These are phyloP conservation scores for Stemphylium lycopersici DNA, from an alignment of 2,329 filamentous ascomycete genomes.

Conservation along the genomic window DNA sequence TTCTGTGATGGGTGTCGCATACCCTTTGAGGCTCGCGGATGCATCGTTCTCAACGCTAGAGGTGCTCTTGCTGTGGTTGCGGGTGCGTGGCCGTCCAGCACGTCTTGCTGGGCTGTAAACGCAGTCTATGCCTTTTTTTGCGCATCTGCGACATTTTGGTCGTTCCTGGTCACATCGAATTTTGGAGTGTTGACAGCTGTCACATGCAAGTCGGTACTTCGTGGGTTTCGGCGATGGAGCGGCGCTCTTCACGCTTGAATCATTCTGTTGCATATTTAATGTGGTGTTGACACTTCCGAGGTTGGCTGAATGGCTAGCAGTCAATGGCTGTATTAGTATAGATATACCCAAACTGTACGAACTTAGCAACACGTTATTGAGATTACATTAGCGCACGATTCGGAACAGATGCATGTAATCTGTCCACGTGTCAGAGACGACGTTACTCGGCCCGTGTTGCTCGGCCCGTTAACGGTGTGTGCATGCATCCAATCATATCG, in stretches of 20 bases:
- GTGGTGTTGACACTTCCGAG: not conserved
- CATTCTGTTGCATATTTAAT: constrained; percentile 1
- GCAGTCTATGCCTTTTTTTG: constrained; percentile 12
- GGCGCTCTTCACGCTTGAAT: constrained; percentile 4
- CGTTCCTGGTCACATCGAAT: constrained; percentile 11
- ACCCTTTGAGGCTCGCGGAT: not conserved
- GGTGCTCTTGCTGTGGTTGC: constrained; percentile 7
- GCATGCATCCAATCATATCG: too few relatives aligned
- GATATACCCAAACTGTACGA: not conserved
- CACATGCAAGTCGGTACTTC: constrained; percentile 12
- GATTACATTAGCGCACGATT: not conserved
- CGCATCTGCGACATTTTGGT: constrained; percentile 14
- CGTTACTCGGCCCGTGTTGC: not conserved
- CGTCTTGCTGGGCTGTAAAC: constrained; percentile 12
- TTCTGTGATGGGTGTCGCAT: constrained; percentile 1
- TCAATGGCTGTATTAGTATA: not conserved
- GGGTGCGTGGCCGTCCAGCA: constrained; percentile 10
- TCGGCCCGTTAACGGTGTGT: too few relatives aligned
- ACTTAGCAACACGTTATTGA: not conserved
- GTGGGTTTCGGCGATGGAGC: constrained; percentile 1
- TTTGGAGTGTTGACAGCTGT: constrained; percentile 14
- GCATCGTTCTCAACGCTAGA: not conserved
- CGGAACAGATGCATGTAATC: constrained; percentile 2
- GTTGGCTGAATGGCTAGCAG: not conserved
- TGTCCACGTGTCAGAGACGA: not conserved